Conservation (phyloP, 495 filamentous ascomycete species). For the Penicillium canariense region DNA sequence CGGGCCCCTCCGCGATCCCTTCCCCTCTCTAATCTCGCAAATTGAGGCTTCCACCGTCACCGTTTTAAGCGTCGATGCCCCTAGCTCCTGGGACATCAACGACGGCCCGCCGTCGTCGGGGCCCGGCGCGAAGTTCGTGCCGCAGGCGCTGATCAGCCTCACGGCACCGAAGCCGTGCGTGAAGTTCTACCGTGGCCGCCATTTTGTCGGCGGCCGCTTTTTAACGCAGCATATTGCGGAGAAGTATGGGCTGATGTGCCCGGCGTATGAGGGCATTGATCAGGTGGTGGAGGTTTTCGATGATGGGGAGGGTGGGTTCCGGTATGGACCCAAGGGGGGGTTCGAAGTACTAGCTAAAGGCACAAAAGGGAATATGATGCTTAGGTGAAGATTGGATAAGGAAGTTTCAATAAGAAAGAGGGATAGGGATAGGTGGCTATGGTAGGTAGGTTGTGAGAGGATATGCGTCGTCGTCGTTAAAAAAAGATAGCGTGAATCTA, state of each 20-base stretch:
- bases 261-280: slow-evolving; percentile 82
- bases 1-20: slow-evolving; percentile 88
- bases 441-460: background rate
- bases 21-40: slow-evolving; percentile 73
- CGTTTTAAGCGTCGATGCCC: slow-evolving; percentile 86
- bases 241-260: slow-evolving; percentile 84
- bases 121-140: slow-evolving; percentile 76
- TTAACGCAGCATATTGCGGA: slow-evolving; percentile 72
- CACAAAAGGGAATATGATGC: no score
- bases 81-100: slow-evolving; percentile 92
- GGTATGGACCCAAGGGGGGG: background rate
- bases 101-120: slow-evolving; percentile 75
- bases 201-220: slow-evolving; percentile 91
- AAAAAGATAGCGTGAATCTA: slow-evolving; percentile 14
- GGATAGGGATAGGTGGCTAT: background rate
- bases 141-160: slow-evolving; percentile 75
- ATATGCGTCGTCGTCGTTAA: slow-evolving; percentile 26
- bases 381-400: background rate
- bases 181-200: slow-evolving; percentile 75
- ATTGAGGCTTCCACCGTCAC: slow-evolving; percentile 70
- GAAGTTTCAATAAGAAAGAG: background rate
- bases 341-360: background rate
- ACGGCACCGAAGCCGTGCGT: slow-evolving; percentile 95
- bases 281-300: slow-evolving; percentile 77
- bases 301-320: slow-evolving; percentile 42